A percentile compares a stretch with the other conserved stretches of the same genome.
Evolutionary conservation across 352 stramenopile species (phyloP).

Genomic region (Globisporangium alternatum): DNA sequence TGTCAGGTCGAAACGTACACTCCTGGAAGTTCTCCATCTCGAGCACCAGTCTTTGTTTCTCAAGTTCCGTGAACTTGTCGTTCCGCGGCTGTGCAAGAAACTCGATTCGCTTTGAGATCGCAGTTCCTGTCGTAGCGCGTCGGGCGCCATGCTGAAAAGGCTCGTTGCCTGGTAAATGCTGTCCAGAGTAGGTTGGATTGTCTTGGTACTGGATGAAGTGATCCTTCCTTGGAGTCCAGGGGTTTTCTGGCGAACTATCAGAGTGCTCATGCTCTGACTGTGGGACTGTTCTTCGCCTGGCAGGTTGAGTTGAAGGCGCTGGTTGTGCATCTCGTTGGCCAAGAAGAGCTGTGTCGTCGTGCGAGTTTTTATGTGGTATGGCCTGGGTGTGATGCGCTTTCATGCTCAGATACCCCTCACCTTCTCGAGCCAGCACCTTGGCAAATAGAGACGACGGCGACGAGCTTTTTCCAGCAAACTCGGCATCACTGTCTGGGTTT

Average conservation of each 20-base stretch:
- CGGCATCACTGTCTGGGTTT: neutral
- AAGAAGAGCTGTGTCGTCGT: neutral
- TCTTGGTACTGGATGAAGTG: neutral
- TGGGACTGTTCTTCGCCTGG: conserved; percentile 1
- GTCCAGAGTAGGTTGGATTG: neutral
- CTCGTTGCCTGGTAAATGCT: neutral
- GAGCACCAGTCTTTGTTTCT: conserved; percentile 53
- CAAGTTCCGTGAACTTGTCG: conserved; percentile 52
- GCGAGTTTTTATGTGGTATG: neutral
- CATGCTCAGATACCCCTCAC: neutral
- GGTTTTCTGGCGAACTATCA: neutral
- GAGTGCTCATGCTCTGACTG: conserved; percentile 1
- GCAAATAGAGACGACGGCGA: neutral
- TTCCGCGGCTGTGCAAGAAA: conserved; percentile 51
- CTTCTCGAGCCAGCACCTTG: neutral
- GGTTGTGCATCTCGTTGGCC: neutral
- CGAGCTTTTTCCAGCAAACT: neutral
- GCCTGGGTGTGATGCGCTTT: neutral
- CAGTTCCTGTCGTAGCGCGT: neutral
- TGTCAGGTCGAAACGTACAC: conserved; percentile 68
- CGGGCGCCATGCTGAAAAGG: neutral
- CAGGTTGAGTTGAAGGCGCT: neutral
- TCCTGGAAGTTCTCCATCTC: conserved; percentile 63
- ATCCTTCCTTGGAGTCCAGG: neutral
- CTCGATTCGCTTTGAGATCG: conserved; percentile 30